These are phyloP conservation scores for Rhizophora apiculata DNA, from an alignment of 345 rosid species.

Conservation along the genomic window DNA sequence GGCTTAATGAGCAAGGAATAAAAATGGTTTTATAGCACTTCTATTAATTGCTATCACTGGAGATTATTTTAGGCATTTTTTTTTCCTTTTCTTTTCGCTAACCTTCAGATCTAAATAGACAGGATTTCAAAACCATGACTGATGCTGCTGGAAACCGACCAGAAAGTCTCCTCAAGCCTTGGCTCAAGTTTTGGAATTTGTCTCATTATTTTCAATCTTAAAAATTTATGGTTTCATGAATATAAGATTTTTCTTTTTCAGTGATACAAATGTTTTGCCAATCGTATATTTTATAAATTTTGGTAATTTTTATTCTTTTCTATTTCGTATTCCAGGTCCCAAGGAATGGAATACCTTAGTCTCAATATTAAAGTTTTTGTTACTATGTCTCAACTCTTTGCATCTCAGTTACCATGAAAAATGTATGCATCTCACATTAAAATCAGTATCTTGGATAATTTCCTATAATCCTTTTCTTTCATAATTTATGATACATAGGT, in stretches of 20 bases:
- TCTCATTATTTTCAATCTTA: too few relatives aligned
- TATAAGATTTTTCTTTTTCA: too few relatives aligned
- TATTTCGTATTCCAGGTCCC: background rate
- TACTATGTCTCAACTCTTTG: too few relatives aligned
- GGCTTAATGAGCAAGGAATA: constrained; percentile 46
- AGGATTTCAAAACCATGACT: constrained; percentile 88
- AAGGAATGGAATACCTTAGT: background rate
- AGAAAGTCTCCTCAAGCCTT: constrained; percentile 74
- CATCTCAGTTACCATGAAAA: background rate
- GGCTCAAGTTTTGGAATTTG: constrained; percentile 55
- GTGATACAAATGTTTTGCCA: too few relatives aligned
- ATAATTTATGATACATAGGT: too few relatives aligned
- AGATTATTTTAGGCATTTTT: too few relatives aligned
- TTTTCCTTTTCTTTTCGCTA: too few relatives aligned
- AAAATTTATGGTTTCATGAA: background rate
- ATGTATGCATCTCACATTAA: background rate
- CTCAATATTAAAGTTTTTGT: too few relatives aligned
- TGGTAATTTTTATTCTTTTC: background rate
- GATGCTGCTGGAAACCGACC: constrained; percentile 82
- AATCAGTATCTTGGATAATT: background rate
- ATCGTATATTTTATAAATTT: too few relatives aligned
- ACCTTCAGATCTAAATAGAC: too few relatives aligned
- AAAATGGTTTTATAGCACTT: background rate
- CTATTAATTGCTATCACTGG: too few relatives aligned
- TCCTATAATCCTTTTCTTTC: too few relatives aligned